Conservation (phyloP, 2,329 filamentous ascomycete genomes). For the Amphichorda felina region DNA sequence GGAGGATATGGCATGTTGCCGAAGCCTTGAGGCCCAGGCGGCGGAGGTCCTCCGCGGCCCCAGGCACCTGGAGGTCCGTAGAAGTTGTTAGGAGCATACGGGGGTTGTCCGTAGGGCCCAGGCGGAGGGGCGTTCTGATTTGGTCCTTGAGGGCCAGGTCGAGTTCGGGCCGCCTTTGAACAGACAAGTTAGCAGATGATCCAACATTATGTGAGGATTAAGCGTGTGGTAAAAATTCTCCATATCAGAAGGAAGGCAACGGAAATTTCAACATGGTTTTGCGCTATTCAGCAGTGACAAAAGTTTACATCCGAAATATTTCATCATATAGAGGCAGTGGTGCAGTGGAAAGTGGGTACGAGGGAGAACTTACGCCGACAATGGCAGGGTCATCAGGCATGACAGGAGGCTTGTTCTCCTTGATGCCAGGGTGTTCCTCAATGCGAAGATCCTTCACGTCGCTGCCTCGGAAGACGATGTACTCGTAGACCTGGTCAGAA, state of each 20-base stretch:
- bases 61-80: slow-evolving; percentile 40
- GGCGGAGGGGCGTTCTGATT: slow-evolving; percentile 13
- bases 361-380: slow-evolving; percentile 70
- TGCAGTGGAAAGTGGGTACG: slow-evolving; percentile 4
- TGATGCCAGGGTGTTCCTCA: slow-evolving; percentile 65
- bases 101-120: slow-evolving; percentile 27
- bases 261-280: slow-evolving; percentile 96
- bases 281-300: slow-evolving; percentile 73
- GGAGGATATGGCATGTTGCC: slow-evolving; percentile 69
- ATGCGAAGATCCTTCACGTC: slow-evolving; percentile 98
- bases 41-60: slow-evolving; percentile 49
- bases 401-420: slow-evolving; percentile 63
- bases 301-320: slow-evolving; percentile 95
- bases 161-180: slow-evolving; percentile 17
- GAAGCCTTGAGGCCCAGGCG: slow-evolving; percentile 46
- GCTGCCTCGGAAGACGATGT: slow-evolving; percentile 95
- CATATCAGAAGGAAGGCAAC: slow-evolving; percentile 99
- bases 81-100: slow-evolving; percentile 32
- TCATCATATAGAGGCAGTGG: slow-evolving; percentile 57
- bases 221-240: slow-evolving; percentile 9
- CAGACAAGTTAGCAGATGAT: not conserved
- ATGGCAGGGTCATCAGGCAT: slow-evolving; percentile 95
- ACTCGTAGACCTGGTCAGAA: slow-evolving; percentile 87
- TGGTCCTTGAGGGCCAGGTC: slow-evolving; percentile 16
- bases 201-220: not conserved